These are phyloP conservation scores for Batrachochytrium dendrobatidis DNA, from an alignment of 371 early-diverging fungal genomes.

Conservation along the genomic window DNA sequence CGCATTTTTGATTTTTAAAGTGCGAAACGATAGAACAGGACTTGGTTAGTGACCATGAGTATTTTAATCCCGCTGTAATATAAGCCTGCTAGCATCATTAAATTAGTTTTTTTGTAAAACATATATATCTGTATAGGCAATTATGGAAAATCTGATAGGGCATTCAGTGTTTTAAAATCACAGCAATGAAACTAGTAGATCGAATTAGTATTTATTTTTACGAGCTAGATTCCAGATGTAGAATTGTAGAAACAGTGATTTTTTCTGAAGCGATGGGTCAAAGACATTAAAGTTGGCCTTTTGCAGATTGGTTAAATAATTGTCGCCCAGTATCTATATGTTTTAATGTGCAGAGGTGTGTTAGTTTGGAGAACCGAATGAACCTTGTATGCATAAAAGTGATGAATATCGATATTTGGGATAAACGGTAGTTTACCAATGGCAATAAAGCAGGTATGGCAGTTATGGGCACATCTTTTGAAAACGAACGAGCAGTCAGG, in stretches of 20 bases:
- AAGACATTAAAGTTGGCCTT: slow-evolving; percentile 64
- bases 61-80: too few species aligned
- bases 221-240: not conserved
- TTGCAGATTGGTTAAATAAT: slow-evolving; percentile 59
- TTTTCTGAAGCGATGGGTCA: slow-evolving; percentile 46
- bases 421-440: slow-evolving; percentile 35
- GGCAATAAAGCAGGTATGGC: slow-evolving; percentile 62
- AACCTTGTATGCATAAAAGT: not conserved
- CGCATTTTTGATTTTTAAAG: too few species aligned
- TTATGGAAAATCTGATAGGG: too few species aligned
- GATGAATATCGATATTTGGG: not conserved
- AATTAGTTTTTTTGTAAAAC: too few species aligned
- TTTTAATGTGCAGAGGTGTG: not conserved
- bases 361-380: not conserved
- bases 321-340: slow-evolving; percentile 41
- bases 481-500: slow-evolving; percentile 61
- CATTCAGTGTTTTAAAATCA: too few species aligned
- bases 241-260: not conserved
- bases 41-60: too few species aligned
- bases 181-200: too few species aligned
- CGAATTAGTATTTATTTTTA: not conserved
- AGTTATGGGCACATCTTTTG: slow-evolving; percentile 36
- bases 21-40: too few species aligned
- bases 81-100: too few species aligned
- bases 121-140: too few species aligned